Evolutionary conservation across 2,329 filamentous ascomycete species (phyloP).

Genomic region (Corniculantispora saksenae): DNA sequence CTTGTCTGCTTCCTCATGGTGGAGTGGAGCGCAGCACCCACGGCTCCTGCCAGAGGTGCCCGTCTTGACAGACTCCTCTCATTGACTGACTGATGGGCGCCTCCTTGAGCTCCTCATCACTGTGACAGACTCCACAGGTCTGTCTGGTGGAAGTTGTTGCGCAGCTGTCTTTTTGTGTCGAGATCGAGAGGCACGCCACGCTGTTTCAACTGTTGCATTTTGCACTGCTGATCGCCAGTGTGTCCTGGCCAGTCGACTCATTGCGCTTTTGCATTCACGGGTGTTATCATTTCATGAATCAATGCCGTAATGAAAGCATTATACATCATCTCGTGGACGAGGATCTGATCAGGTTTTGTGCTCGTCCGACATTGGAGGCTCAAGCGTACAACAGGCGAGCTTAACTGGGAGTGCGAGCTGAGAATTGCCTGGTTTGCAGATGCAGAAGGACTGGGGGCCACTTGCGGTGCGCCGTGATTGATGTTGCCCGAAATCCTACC

Average conservation of each 20-base stretch:
- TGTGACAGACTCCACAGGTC: conserved; percentile 10
- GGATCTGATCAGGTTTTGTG: background rate
- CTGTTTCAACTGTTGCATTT: conserved; percentile 26
- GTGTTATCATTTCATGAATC: background rate
- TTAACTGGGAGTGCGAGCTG: background rate
- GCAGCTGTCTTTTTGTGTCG: background rate
- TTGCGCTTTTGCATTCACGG: background rate
- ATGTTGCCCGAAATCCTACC: conserved; percentile 9
- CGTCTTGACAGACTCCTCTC: conserved; percentile 1
- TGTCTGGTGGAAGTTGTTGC: background rate
- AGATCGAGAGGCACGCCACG: conserved; percentile 29
- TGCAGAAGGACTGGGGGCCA: background rate
- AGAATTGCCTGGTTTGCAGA: background rate
- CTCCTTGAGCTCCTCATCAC: conserved; percentile 1
- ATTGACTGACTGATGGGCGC: conserved; percentile 2
- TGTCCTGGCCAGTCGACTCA: background rate
- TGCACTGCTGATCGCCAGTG: conserved; percentile 22
- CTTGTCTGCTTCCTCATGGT: background rate
- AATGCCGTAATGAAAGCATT: background rate
- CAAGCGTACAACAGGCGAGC: background rate
- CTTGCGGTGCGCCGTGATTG: background rate
- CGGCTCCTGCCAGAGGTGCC: conserved; percentile 10
- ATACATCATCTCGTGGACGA: background rate
- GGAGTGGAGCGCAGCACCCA: conserved; percentile 11
- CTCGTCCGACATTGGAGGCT: background rate